Percentiles rank a stretch among this genome's conserved stretches.
These are phyloP conservation scores for Sutorius australiensis DNA, from an alignment of 768 basidiomycete genomes.

Conservation along the genomic window DNA sequence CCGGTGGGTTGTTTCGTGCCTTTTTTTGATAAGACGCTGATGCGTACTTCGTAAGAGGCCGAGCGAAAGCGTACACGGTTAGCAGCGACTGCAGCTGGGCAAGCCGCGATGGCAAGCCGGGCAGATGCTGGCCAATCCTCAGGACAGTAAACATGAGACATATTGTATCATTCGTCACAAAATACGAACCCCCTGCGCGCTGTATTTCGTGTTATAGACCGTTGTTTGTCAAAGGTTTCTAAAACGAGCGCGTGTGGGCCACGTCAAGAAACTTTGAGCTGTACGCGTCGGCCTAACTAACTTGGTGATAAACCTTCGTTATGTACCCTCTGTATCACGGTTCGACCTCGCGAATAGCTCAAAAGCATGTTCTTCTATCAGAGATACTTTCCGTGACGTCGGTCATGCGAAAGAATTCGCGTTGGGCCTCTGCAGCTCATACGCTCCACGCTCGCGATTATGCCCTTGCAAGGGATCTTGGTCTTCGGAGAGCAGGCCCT, in stretches of 20 bases:
- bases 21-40: constrained; percentile 1
- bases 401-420: constrained; percentile 95
- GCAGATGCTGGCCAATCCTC: constrained; percentile 36
- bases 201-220: not conserved
- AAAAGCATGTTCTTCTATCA: constrained; percentile 78
- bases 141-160: constrained; percentile 30
- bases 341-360: constrained; percentile 38
- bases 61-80: constrained; percentile 89
- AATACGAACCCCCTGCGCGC: not conserved
- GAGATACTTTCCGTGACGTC: constrained; percentile 92
- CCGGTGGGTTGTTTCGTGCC: too few species aligned
- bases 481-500: constrained; percentile 60
- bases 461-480: constrained; percentile 68
- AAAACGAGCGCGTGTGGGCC: not conserved
- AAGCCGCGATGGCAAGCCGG: constrained; percentile 79
- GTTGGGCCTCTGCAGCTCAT: constrained; percentile 82
- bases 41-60: constrained; percentile 57
- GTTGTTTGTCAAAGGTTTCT: not conserved
- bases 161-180: constrained; percentile 12
- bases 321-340: constrained; percentile 16
- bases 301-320: not conserved
- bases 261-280: not conserved
- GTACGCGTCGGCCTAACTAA: not conserved
- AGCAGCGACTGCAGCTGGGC: constrained; percentile 87
- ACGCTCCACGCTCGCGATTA: constrained; percentile 60